These are phyloP conservation scores for Cotoneaster glaucophyllus DNA, from an alignment of 306 rosid genomes.

Conservation along the genomic window DNA sequence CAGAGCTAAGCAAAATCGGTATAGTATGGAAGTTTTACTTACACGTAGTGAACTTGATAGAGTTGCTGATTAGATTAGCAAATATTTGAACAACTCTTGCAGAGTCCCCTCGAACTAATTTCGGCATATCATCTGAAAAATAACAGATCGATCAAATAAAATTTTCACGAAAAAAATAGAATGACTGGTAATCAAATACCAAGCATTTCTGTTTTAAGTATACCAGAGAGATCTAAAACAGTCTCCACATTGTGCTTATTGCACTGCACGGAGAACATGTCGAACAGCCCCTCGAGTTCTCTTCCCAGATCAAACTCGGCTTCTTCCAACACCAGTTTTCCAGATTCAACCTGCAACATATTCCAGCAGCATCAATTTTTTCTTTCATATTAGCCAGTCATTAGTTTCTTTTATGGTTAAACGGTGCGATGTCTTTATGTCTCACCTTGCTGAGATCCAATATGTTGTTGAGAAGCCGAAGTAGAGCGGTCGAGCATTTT, in stretches of 20 bases:
- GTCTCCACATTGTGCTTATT: conserved; percentile 94
- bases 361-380: neutral
- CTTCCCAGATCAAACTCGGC: conserved; percentile 90
- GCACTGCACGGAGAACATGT: conserved; percentile 98
- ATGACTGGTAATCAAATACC: neutral
- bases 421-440: neutral
- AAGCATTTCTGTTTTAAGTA: neutral
- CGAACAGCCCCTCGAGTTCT: conserved; percentile 97
- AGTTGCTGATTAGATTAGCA: conserved; percentile 91
- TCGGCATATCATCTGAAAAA: conserved; percentile 83
- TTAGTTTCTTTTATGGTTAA: neutral
- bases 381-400: neutral
- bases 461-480: conserved; percentile 95
- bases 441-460: conserved; percentile 91
- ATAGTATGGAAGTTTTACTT: conserved; percentile 24
- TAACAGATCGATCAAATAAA: conserved; percentile 9
- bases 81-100: conserved; percentile 97
- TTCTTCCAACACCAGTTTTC: conserved; percentile 88
- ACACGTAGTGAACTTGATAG: conserved; percentile 93
- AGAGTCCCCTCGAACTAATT: conserved; percentile 83
- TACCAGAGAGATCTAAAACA: conserved; percentile 89
- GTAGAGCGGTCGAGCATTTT: conserved; percentile 92
- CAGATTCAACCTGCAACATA: conserved; percentile 80
- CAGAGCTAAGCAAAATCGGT: neutral
- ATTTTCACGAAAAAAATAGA: conserved; percentile 5